Evolutionary conservation across 116 monocot genomes (phyloP), one percentile per base, ranked within the genome.

Genomic region (Phalaenopsis hybrid): DNA sequence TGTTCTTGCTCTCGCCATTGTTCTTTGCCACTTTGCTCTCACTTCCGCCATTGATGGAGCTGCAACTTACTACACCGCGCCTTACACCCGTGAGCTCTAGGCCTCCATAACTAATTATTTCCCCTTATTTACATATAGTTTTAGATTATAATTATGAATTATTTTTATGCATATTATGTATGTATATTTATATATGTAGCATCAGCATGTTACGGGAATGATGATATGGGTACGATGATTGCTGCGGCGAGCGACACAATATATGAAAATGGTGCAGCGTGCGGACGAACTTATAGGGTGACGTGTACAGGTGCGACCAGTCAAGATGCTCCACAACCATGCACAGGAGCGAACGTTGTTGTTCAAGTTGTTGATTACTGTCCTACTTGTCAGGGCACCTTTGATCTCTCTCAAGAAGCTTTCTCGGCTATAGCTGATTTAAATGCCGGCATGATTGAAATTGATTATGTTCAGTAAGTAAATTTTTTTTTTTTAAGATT

Each of bases 171-270:
- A 31, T 31, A 31, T 31, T 31, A 31, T 63, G 21, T 63, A 63
- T n/a, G 5, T 63, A 8, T 63, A 3, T 31, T 33, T 4, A 37
- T 72, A 12, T 9, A 4, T 74, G 79, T 81, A 92, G 89, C 92
- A 9, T 89, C 89, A 18, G 44, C 75, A 2, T 92, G 89, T 81
- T 88, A 88, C 46, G 89, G 85, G 9, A 63, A 69, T 43, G 12
- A 78, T 6, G 74, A 90, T 23, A 43, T 83, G 12, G 90, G 90
- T 15, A 83, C 85, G 69, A 88, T 83, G 88, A 87, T 88, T 31
- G 92, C 92, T 1, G 90, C 90, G 5, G 92, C 90, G 12, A 92
- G 92, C 67, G 84, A 85, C 11, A 82, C 13, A 4, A 49, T 92
- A 12, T 92, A 86, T 88, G 59, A 78, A 57, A 85, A 88, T 79